A percentile compares a stretch with the other conserved stretches of the same genome.
These are phyloP conservation scores for Penicillium sp. DNA, from an alignment of 2,329 filamentous ascomycete genomes.

Conservation along the genomic window DNA sequence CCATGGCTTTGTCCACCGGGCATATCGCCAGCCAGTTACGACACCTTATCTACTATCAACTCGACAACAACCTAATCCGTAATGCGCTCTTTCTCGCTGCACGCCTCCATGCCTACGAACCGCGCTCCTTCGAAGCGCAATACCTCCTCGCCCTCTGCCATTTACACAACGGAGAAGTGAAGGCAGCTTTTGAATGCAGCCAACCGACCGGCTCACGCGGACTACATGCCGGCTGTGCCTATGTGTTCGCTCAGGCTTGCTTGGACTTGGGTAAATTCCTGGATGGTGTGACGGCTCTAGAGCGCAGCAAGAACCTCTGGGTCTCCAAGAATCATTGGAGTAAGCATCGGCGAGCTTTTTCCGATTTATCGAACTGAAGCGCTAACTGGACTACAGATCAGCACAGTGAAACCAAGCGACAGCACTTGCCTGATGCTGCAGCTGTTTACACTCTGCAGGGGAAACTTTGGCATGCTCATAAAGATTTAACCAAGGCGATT, in stretches of 20 bases:
- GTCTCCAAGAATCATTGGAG: conserved; percentile 70
- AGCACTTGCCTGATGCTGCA: conserved; percentile 75
- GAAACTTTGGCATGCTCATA: conserved; percentile 78
- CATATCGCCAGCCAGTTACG: conserved; percentile 59
- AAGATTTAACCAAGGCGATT: conserved; percentile 75
- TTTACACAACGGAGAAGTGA: conserved; percentile 74
- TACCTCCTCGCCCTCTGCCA: conserved; percentile 84
- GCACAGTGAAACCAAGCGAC: conserved; percentile 71
- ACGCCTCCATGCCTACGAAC: conserved; percentile 77
- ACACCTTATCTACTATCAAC: conserved; percentile 65
- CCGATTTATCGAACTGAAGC: not conserved
- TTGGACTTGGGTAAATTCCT: conserved; percentile 71
- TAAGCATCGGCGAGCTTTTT: conserved; percentile 44
- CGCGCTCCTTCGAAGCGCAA: conserved; percentile 71
- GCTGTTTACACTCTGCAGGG: conserved; percentile 79
- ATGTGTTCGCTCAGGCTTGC: conserved; percentile 87
- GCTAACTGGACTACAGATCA: conserved; percentile 46
- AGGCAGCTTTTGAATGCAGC: conserved; percentile 79
- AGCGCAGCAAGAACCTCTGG: conserved; percentile 78
- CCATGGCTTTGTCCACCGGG: conserved; percentile 55
- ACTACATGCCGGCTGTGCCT: conserved; percentile 78
- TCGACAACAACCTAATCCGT: conserved; percentile 84
- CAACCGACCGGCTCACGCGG: conserved; percentile 67
- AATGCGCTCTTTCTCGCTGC: conserved; percentile 94
- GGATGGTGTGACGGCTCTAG: conserved; percentile 77